These are phyloP conservation scores for Piromyces sp. DNA, from an alignment of 192 early-diverging fungal species.

Conservation along the genomic window DNA sequence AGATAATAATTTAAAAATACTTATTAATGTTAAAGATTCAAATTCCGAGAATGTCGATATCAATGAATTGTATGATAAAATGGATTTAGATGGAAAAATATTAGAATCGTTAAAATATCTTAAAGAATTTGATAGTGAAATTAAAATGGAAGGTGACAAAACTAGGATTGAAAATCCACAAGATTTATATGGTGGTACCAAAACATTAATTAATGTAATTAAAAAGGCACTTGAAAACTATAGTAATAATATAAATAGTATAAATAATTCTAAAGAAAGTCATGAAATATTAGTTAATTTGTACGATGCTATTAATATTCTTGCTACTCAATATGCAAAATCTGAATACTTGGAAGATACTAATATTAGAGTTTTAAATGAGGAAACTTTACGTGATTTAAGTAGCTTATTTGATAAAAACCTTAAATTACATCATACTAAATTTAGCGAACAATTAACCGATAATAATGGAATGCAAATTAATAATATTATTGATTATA, in stretches of 20 bases:
- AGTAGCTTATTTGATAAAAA: background rate
- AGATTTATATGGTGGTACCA: background rate
- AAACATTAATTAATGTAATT: background rate
- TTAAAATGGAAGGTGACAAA: background rate
- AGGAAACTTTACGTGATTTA: background rate
- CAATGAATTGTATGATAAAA: background rate
- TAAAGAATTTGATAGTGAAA: background rate
- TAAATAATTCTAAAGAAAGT: background rate
- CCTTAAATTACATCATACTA: background rate
- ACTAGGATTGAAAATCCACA: background rate
- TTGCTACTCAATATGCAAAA: background rate
- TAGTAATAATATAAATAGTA: background rate
- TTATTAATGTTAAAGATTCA: too few relatives aligned
- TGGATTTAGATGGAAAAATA: background rate
- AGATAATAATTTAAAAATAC: too few relatives aligned
- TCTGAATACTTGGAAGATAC: background rate
- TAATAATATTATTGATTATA: background rate
- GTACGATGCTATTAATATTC: background rate
- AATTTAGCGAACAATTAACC: background rate
- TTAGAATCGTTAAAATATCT: background rate
- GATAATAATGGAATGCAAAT: background rate
- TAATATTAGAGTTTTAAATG: background rate
- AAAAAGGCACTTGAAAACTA: background rate
- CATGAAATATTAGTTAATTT: background rate
- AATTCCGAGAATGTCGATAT: too few relatives aligned